phyloP scores from a whole-genome alignment of 306 rosid species.

The Vigna mungo region DNA sequence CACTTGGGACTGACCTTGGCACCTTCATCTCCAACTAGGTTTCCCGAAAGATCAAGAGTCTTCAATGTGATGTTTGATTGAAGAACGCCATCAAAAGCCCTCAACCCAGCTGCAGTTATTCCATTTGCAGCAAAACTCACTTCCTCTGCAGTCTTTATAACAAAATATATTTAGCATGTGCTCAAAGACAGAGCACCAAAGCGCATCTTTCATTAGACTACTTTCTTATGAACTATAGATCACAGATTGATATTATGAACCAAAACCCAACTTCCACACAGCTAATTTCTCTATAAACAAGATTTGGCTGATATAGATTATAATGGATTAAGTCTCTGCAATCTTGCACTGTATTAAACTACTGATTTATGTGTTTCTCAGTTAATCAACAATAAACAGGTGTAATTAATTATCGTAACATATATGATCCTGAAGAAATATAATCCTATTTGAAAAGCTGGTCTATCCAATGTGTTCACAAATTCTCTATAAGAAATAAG shows the following conservation, averaged over 20 bases:
- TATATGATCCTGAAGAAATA: constrained; percentile 3
- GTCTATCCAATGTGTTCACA: constrained; percentile 2
- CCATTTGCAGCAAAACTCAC: constrained; percentile 97
- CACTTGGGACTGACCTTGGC: constrained; percentile 65
- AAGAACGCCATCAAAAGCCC: constrained; percentile 96
- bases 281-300: constrained; percentile 24
- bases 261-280: constrained; percentile 25
- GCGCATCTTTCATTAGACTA: constrained; percentile 18
- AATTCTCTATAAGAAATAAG: not conserved
- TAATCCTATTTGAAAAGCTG: not conserved
- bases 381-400: constrained; percentile 9
- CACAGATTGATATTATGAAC: not conserved
- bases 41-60: constrained; percentile 94
- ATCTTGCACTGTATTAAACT: constrained; percentile 16
- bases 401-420: not conserved
- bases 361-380: not conserved
- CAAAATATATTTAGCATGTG: constrained; percentile 32
- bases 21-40: constrained; percentile 96
- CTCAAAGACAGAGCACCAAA: constrained; percentile 31
- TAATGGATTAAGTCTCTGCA: constrained; percentile 8
- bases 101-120: constrained; percentile 89
- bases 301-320: constrained; percentile 13
- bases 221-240: not conserved
- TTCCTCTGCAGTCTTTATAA: constrained; percentile 80
- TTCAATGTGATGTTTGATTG: constrained; percentile 84